These are phyloP conservation scores for Flaveria linearis DNA, from an alignment of 129 eudicot genomes.

Conservation along the genomic window DNA sequence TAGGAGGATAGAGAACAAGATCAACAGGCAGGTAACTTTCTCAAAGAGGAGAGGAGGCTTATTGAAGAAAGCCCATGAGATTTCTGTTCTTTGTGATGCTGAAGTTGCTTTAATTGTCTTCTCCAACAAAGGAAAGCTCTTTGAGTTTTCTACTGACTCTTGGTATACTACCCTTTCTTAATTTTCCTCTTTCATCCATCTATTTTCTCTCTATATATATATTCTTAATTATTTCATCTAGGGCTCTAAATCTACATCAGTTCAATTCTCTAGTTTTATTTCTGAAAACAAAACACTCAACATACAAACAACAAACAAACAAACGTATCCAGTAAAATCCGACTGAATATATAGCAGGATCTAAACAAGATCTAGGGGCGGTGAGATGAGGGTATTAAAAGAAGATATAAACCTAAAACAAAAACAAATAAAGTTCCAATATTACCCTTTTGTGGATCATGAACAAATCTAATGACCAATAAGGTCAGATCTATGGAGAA, in stretches of 20 bases:
- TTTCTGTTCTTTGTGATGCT: conserved; percentile 93
- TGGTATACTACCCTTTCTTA: conserved; percentile 43
- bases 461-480: background rate
- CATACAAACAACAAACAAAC: background rate
- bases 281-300: conserved; percentile 8
- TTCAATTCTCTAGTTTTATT: conserved; percentile 12
- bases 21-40: conserved; percentile 90
- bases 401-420: background rate
- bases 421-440: background rate
- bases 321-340: too few relatives aligned
- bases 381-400: too few relatives aligned
- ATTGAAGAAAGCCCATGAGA: conserved; percentile 92
- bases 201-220: background rate
- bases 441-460: background rate
- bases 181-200: conserved; percentile 10
- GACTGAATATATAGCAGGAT: too few relatives aligned
- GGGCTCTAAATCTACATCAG: conserved; percentile 20
- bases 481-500: conserved; percentile 27
- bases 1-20: conserved; percentile 89
- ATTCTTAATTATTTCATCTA: conserved; percentile 10
- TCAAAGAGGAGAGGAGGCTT: conserved; percentile 91
- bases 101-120: conserved; percentile 87
- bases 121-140: conserved; percentile 86
- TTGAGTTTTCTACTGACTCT: conserved; percentile 87
- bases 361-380: too few relatives aligned